Conservation (phyloP, 306 rosid genomes). For the Styphnolobium japonicum region DNA sequence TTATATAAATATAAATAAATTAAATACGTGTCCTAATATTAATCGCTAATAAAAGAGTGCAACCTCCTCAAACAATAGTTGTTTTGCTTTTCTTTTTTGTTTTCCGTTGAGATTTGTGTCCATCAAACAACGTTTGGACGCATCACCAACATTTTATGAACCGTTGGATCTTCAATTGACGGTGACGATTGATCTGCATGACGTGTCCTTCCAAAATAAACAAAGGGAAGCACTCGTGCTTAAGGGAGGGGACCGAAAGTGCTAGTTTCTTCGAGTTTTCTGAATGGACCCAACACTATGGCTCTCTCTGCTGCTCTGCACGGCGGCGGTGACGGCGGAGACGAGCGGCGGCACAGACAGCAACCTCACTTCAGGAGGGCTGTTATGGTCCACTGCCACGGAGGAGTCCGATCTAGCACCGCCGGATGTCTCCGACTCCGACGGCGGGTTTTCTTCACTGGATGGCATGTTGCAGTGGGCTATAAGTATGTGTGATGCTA, state of each 20-base stretch:
- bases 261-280: background rate
- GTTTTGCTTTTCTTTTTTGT: too few relatives aligned
- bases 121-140: background rate
- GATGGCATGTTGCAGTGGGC: constrained; percentile 97
- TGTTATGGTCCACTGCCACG: constrained; percentile 46
- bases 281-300: constrained; percentile 29
- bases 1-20: too few relatives aligned
- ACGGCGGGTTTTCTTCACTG: constrained; percentile 86
- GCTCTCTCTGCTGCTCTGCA: constrained; percentile 14
- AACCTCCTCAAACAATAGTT: too few relatives aligned
- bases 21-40: too few relatives aligned
- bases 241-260: background rate
- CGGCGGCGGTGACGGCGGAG: background rate
- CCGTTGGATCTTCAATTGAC: constrained; percentile 10
- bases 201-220: background rate
- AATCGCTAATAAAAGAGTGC: too few relatives aligned
- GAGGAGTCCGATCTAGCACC: constrained; percentile 47
- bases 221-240: background rate
- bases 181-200: background rate
- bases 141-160: background rate
- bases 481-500: constrained; percentile 43
- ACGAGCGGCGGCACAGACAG: constrained; percentile 2
- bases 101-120: background rate
- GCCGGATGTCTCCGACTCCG: constrained; percentile 36
- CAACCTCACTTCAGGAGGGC: constrained; percentile 23